Percentiles rank a stretch among this genome's conserved stretches.
These are phyloP conservation scores for Rhizopogon rudus DNA, from an alignment of 768 basidiomycete genomes.

Conservation along the genomic window DNA sequence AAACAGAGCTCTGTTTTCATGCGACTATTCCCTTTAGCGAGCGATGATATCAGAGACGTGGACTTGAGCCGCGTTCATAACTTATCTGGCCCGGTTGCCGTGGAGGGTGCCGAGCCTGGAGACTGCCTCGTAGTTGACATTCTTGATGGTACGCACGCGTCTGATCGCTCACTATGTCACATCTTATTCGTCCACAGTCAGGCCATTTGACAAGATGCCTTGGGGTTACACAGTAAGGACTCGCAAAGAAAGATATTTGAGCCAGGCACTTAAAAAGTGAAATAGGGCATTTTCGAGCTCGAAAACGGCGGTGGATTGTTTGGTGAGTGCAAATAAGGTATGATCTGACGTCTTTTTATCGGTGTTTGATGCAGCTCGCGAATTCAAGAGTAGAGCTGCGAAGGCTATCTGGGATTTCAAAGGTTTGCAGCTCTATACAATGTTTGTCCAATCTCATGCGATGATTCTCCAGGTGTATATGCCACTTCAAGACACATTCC, in stretches of 20 bases:
- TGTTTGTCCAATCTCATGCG: neutral
- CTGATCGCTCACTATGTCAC: neutral
- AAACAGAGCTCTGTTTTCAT: neutral
- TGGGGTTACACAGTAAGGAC: constrained; percentile 69
- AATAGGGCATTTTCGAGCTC: constrained; percentile 68
- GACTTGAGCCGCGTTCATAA: constrained; percentile 67
- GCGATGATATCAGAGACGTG: constrained; percentile 64
- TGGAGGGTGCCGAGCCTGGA: constrained; percentile 74
- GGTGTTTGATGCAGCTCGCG: constrained; percentile 36
- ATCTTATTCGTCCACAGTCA: constrained; percentile 32
- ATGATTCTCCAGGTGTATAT: constrained; percentile 47
- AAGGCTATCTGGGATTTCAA: constrained; percentile 84
- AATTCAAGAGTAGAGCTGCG: constrained; percentile 65
- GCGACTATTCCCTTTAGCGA: constrained; percentile 29
- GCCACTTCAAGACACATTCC: constrained; percentile 75
- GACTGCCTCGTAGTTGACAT: constrained; percentile 80
- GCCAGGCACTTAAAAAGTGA: neutral
- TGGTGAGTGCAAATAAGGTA: constrained; percentile 31
- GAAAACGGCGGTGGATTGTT: constrained; percentile 71
- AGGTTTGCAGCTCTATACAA: constrained; percentile 27
- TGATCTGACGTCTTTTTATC: neutral
- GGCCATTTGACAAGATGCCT: constrained; percentile 69
- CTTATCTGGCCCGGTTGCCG: constrained; percentile 69
- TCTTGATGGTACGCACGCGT: constrained; percentile 47
- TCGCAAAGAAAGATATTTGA: neutral